phyloP scores from a whole-genome alignment of 179 eudicot species.

The Actinidia polygama region DNA sequence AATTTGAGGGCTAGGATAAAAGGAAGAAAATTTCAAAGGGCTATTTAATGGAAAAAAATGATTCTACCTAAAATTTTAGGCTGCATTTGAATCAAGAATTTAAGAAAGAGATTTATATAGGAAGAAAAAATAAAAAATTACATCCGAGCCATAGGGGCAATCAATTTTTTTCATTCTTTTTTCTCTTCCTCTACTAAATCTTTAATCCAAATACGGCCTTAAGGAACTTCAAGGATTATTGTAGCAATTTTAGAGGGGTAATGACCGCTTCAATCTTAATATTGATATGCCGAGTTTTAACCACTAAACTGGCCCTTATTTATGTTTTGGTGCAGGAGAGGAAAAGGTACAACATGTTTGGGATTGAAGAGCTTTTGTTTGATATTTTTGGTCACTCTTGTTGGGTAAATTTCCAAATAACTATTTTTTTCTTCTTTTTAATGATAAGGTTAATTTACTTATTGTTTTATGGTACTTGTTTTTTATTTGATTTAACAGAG shows the following conservation, averaged over 20 bases:
- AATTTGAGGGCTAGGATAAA: too few species aligned
- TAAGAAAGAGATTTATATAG: not conserved
- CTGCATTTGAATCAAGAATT: not conserved
- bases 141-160: not conserved
- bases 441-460: not conserved
- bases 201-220: too few species aligned
- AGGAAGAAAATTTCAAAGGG: not conserved
- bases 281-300: too few species aligned
- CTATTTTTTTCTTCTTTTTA: not conserved
- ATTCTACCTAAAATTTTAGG: not conserved
- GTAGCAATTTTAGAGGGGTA: not conserved
- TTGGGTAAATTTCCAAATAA: conserved; percentile 46
- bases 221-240: not conserved
- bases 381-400: conserved; percentile 55
- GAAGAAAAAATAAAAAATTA: not conserved
- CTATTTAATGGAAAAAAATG: not conserved
- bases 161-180: not conserved
- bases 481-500: conserved; percentile 32
- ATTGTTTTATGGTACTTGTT: not conserved
- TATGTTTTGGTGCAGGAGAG: conserved; percentile 35
- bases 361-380: conserved; percentile 52
- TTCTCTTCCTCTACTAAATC: too few species aligned
- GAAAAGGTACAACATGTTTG: conserved; percentile 27
- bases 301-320: too few species aligned
- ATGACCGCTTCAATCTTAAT: not conserved